Percentiles rank a stretch among this genome's conserved stretches.
Evolutionary conservation across 805 yeast genomes (phyloP).

Genomic region (Hanseniaspora valbyensis): DNA sequence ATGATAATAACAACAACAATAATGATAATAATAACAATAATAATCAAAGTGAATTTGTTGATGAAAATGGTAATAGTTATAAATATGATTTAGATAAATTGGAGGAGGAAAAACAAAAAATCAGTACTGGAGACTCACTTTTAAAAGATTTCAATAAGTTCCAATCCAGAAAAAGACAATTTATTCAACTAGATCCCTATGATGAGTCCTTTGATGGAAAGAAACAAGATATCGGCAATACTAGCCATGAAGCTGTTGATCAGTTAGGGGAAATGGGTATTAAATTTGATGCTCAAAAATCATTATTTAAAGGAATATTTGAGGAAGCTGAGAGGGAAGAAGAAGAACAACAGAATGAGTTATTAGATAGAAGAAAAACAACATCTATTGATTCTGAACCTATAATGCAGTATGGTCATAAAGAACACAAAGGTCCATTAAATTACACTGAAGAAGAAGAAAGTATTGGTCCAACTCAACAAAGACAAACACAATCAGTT

Average conservation of each 20-base stretch:
- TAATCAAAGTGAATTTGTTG: constrained; percentile 5
- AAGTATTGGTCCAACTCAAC: constrained; percentile 9
- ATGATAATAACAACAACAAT: background rate
- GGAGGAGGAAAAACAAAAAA: background rate
- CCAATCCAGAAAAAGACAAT: constrained; percentile 4
- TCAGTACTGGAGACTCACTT: background rate
- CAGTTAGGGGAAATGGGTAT: constrained; percentile 3
- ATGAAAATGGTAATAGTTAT: constrained; percentile 9
- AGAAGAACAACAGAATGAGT: background rate
- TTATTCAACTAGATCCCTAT: background rate
- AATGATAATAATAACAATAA: background rate
- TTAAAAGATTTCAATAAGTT: constrained; percentile 10
- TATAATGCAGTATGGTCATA: constrained; percentile 4
- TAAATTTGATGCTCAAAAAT: background rate
- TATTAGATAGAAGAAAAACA: background rate
- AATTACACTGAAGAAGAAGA: constrained; percentile 9
- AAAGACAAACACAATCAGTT: background rate
- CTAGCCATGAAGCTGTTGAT: background rate
- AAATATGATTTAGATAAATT: background rate
- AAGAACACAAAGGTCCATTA: constrained; percentile 2
- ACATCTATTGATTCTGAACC: constrained; percentile 10
- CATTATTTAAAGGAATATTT: constrained; percentile 7
- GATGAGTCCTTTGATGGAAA: background rate
- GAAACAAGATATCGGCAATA: background rate
- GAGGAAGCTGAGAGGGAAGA: constrained; percentile 1